phyloP scores from a whole-genome alignment of 768 basidiomycete species.

The Hemileccinum rubropunctum region DNA sequence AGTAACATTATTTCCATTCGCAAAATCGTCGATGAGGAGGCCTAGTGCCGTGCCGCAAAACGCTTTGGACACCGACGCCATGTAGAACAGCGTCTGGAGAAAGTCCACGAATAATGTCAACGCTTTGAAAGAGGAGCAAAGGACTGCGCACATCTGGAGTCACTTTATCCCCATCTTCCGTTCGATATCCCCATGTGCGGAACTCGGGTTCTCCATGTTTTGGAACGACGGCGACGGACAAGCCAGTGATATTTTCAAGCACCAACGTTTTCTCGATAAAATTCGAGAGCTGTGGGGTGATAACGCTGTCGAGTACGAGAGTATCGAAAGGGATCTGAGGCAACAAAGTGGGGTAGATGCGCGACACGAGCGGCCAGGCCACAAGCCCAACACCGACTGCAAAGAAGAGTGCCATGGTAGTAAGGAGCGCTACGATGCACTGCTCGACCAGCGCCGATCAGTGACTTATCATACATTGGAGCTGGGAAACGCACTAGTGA shows the following conservation, averaged over 20 bases:
- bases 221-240: constrained; percentile 29
- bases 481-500: too few species aligned
- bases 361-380: constrained; percentile 9
- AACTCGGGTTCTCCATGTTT: constrained; percentile 28
- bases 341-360: constrained; percentile 9
- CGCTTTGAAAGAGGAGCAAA: too few species aligned
- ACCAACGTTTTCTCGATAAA: constrained; percentile 19
- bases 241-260: constrained; percentile 28
- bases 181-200: constrained; percentile 34
- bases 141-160: constrained; percentile 33
- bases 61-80: constrained; percentile 39
- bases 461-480: too few species aligned
- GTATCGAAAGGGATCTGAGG: background rate
- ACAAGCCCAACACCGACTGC: constrained; percentile 8
- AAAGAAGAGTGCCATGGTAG: constrained; percentile 7
- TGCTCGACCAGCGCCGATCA: too few species aligned
- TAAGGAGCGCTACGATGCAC: background rate
- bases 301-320: background rate
- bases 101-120: background rate
- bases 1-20: constrained; percentile 33
- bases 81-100: constrained; percentile 36
- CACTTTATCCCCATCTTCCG: constrained; percentile 33
- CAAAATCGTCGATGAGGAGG: constrained; percentile 34
- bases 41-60: constrained; percentile 30
- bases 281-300: constrained; percentile 18